Evolutionary conservation across 2,329 filamentous ascomycete species (phyloP).

Genomic region (Phialophora expanda): DNA sequence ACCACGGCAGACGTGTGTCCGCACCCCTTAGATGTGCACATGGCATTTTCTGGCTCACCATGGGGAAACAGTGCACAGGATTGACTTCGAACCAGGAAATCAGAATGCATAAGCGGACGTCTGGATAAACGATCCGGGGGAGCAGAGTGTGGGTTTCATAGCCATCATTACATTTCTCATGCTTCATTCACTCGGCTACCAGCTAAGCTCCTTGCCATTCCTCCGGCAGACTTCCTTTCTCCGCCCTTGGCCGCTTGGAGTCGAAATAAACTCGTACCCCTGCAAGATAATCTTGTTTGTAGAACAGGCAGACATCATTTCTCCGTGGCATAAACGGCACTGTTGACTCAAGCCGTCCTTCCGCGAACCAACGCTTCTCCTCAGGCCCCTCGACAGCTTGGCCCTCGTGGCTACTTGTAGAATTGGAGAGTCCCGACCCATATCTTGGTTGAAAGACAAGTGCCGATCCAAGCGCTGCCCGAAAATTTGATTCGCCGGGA

Average conservation of each 20-base stretch:
- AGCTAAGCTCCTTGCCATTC: not conserved
- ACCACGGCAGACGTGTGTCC: no score
- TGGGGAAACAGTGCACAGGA: not conserved
- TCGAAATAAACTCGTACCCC: not conserved
- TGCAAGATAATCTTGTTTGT: not conserved
- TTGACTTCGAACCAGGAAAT: not conserved
- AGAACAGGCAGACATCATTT: not conserved
- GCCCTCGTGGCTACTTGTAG: not conserved
- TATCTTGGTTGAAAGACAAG: not conserved
- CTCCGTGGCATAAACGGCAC: not conserved
- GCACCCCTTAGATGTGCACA: no score
- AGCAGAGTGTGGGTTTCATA: not conserved
- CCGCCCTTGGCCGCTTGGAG: not conserved
- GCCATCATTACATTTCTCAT: not conserved
- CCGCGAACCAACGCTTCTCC: not conserved
- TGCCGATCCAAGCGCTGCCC: no score
- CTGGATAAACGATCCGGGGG: not conserved
- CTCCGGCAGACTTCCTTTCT: not conserved
- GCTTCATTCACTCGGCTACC: not conserved
- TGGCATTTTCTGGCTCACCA: not conserved
- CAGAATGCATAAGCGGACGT: not conserved
- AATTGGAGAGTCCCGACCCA: not conserved
- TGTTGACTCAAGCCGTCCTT: not conserved
- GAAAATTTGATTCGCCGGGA: not conserved
- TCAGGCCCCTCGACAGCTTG: not conserved